Evolutionary conservation across 805 yeast species (phyloP), one percentile per base, ranked within the genome.

Genomic region (Yamadazyma takamatsuzukensis): DNA sequence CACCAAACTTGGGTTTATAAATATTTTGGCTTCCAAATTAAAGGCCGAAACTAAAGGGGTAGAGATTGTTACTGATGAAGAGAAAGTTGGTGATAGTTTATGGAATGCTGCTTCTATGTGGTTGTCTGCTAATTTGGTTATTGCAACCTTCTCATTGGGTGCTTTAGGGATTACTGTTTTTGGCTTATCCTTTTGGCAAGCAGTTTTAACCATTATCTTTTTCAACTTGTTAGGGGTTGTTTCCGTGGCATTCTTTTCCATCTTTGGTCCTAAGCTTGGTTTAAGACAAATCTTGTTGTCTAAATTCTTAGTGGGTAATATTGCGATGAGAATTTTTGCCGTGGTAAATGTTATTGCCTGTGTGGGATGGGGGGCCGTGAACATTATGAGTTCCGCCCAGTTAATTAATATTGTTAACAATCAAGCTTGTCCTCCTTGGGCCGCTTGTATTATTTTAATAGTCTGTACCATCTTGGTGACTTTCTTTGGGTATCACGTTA

Each of bases 361-460:
- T 73, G 76, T 88, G 35, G 96, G 97, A 48, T 89, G 97, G 97
- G 84, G 93, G 60, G 86, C 95, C 7, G 90, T 87, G 29, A 89
- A 89, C 61, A 85, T 84, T 41, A 83, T 88, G 76, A 83, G 88
- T 18, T 78, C 93, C 21, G 95, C 96, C 15, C 93, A 86, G 58
- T 64, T 88, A 43, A 67, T 88, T 39, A 78, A 81, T 61, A 76
- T 83, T 53, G 81, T 89, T 40, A 86, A 86, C 66, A 64, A 68
- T 40, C 68, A 67, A 23, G 64, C 64, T 17, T 65, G 82, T 45
- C 96, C 97, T 25, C 83, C 90, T 23, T 84, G 95, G 93, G 96
- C 87, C 23, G 96, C 93, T 21, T 81, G 94, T 59, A 49, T 89
- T 32, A 73, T 89, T 37, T 65, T 89, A 48, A 74, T 83, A 21